Evolutionary conservation across 2,329 filamentous ascomycete genomes (phyloP).

Genomic region (Pseudovirgaria hyperparasitica): DNA sequence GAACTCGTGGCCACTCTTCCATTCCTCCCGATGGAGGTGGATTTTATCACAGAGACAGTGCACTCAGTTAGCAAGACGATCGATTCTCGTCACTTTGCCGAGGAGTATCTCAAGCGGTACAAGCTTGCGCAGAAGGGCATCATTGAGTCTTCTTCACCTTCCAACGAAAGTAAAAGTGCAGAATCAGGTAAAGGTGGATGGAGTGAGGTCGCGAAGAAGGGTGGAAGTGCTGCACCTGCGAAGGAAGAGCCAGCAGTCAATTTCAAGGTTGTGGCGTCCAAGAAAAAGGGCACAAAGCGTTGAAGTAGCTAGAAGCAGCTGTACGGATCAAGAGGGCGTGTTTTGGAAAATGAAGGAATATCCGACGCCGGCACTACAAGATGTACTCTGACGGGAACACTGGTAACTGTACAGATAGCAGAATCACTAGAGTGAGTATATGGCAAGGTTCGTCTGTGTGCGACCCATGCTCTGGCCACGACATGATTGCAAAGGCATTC

Average conservation of each 20-base stretch:
- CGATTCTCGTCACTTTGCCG: constrained; percentile 83
- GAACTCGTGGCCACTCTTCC: constrained; percentile 67
- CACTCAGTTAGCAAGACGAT: constrained; percentile 81
- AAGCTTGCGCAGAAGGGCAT: constrained; percentile 89
- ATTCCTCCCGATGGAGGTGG: constrained; percentile 60
- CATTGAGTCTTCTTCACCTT: constrained; percentile 53
- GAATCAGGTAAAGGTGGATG: constrained; percentile 53
- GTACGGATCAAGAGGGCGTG: constrained; percentile 1
- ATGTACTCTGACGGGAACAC: too few relatives aligned
- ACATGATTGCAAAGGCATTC: too few relatives aligned
- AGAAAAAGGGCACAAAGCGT: constrained; percentile 62
- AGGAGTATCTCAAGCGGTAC: constrained; percentile 87
- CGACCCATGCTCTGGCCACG: too few relatives aligned
- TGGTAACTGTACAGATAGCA: too few relatives aligned
- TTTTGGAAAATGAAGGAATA: too few relatives aligned
- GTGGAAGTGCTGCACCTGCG: constrained; percentile 42
- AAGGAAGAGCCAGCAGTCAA: constrained; percentile 33
- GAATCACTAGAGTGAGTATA: too few relatives aligned
- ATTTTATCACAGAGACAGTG: constrained; percentile 80
- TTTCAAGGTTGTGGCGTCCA: constrained; percentile 83
- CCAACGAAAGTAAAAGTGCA: constrained; percentile 38
- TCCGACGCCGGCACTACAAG: too few relatives aligned
- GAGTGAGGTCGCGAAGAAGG: constrained; percentile 97
- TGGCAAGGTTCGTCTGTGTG: too few relatives aligned
- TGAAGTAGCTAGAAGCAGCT: too few relatives aligned